phyloP scores from a whole-genome alignment of 148 eudicot genomes.

The Drosera capensis region DNA sequence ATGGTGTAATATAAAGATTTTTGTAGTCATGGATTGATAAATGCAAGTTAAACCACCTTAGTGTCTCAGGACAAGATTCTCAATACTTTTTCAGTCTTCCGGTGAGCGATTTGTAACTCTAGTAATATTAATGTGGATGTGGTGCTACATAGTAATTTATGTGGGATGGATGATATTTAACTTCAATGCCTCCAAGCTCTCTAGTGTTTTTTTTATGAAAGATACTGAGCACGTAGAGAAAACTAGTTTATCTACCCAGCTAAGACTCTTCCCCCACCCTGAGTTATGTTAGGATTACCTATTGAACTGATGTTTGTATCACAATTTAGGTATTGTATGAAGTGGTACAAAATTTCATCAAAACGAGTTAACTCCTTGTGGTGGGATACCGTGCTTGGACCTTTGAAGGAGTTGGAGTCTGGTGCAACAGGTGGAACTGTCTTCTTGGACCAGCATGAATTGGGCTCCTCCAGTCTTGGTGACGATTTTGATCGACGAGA shows the following conservation, averaged over 20 bases:
- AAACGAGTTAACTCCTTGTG: slow-evolving; percentile 49
- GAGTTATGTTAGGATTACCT: no score
- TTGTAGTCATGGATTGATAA: not conserved
- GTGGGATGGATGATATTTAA: no score
- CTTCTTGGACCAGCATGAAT: slow-evolving; percentile 12
- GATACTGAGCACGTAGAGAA: no score
- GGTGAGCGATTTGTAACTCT: no score
- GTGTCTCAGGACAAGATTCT: not conserved
- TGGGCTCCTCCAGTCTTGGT: slow-evolving; percentile 3
- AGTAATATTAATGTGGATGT: no score
- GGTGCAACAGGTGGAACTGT: slow-evolving; percentile 42
- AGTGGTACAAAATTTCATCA: slow-evolving; percentile 88
- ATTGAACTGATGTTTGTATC: slow-evolving; percentile 4
- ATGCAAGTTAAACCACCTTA: not conserved
- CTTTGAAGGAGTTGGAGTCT: slow-evolving; percentile 66
- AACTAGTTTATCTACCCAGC: no score
- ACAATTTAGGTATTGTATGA: slow-evolving; percentile 80
- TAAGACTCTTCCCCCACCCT: no score
- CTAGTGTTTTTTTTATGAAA: no score
- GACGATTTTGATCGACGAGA: slow-evolving; percentile 6
- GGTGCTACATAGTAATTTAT: no score
- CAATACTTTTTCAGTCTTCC: no score
- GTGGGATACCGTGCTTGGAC: slow-evolving; percentile 82
- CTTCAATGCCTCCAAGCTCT: no score
- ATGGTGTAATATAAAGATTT: no score